Evolutionary conservation across 208 protist genomes (phyloP).

Genomic region (Trichomonas vaginalis): DNA sequence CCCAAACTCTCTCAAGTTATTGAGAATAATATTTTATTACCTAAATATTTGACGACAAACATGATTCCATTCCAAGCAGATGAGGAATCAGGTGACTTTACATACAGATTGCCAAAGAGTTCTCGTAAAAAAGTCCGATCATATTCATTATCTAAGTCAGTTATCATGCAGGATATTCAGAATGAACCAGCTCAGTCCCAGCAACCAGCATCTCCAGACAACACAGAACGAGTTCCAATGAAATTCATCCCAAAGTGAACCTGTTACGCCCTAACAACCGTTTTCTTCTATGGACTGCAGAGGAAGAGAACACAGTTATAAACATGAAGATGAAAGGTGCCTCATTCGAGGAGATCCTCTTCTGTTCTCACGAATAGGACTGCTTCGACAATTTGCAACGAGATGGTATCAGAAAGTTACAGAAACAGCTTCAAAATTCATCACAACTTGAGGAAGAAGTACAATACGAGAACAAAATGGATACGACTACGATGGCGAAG

Average conservation of each 20-base stretch:
- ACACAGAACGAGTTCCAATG: not conserved
- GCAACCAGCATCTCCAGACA: not conserved
- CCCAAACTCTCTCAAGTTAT: not conserved
- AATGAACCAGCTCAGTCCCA: not conserved
- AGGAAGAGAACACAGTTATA: not conserved
- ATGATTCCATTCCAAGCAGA: not conserved
- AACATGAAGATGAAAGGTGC: not conserved
- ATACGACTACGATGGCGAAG: not conserved
- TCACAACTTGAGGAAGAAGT: not conserved
- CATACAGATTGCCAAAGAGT: not conserved
- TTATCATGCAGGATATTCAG: not conserved
- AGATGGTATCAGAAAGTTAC: not conserved
- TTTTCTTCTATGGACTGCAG: not conserved
- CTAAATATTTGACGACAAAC: not conserved
- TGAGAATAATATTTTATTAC: not conserved
- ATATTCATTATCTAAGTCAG: too few species aligned
- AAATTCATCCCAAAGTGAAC: not conserved
- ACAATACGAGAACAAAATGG: not conserved
- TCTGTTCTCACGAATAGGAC: not conserved
- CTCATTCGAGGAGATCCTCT: not conserved
- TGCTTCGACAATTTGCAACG: not conserved
- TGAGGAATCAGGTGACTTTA: too few species aligned
- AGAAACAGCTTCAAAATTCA: not conserved
- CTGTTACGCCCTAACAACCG: not conserved
- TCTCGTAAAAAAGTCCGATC: not conserved